Evolutionary conservation across 768 basidiomycete genomes (phyloP).

Genomic region (Mycena filopes): DNA sequence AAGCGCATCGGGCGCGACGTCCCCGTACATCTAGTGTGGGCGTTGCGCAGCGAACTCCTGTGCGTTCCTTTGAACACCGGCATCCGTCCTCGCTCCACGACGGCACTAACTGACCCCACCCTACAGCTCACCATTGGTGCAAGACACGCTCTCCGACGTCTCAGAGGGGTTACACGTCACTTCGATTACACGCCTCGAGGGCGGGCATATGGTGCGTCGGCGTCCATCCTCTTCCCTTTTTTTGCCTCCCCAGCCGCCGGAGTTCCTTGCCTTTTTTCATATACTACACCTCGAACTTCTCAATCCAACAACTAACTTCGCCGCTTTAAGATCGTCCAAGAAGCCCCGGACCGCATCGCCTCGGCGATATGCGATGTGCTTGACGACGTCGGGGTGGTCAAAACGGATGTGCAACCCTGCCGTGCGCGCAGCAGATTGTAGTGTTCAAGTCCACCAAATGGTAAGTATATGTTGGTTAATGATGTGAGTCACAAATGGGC

Average conservation of each 20-base stretch:
- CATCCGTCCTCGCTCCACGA: conserved; percentile 8
- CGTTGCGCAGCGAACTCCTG: conserved; percentile 55
- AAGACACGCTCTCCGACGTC: conserved; percentile 53
- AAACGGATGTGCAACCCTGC: too few relatives aligned
- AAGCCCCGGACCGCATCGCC: conserved; percentile 53
- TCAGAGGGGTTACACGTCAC: conserved; percentile 40
- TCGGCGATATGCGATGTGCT: conserved; percentile 47
- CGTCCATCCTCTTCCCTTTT: background rate
- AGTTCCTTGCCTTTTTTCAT: background rate
- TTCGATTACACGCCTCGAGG: conserved; percentile 55
- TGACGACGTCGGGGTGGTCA: too few relatives aligned
- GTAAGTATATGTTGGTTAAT: too few relatives aligned
- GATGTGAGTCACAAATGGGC: too few relatives aligned
- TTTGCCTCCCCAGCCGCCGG: background rate
- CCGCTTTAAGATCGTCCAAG: conserved; percentile 52
- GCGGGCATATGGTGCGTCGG: conserved; percentile 58
- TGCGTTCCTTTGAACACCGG: conserved; percentile 35
- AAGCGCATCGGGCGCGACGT: conserved; percentile 45
- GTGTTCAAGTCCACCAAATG: too few relatives aligned
- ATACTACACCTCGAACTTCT: background rate
- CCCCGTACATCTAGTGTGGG: conserved; percentile 63
- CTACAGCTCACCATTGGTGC: conserved; percentile 54
- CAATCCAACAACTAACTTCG: background rate
- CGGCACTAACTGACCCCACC: background rate
- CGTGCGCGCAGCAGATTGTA: too few relatives aligned